Percentiles rank a stretch among this genome's conserved stretches.
Evolutionary conservation across 805 yeast species (phyloP).

Genomic region (Wickerhamomyces canadensis): DNA sequence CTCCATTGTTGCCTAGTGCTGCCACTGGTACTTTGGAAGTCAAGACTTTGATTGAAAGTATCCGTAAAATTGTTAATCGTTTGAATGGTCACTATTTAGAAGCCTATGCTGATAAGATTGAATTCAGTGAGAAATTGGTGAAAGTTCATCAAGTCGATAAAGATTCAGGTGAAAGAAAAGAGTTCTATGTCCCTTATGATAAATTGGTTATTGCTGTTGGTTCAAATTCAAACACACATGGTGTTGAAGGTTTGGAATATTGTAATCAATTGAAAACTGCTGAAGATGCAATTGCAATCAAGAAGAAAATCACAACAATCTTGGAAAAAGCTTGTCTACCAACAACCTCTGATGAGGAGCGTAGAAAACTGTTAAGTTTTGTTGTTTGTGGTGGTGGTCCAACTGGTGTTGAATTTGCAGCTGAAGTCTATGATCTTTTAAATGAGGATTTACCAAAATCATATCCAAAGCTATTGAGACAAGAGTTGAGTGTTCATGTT

Average conservation of each 20-base stretch:
- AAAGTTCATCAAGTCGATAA: constrained; percentile 46
- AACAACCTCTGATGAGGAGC: constrained; percentile 56
- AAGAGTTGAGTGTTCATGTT: constrained; percentile 59
- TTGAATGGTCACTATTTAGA: constrained; percentile 58
- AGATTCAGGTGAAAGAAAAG: constrained; percentile 31
- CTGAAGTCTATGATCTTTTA: constrained; percentile 60
- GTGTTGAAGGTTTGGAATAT: constrained; percentile 62
- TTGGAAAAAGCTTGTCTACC: constrained; percentile 63
- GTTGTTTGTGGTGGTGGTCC: constrained; percentile 76
- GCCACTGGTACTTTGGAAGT: constrained; percentile 68
- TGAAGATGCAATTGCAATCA: constrained; percentile 53
- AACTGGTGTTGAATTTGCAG: constrained; percentile 71
- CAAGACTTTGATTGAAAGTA: constrained; percentile 58
- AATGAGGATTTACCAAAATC: constrained; percentile 55
- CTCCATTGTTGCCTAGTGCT: constrained; percentile 65
- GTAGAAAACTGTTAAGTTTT: constrained; percentile 54
- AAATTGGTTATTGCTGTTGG: constrained; percentile 66
- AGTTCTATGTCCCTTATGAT: constrained; percentile 67
- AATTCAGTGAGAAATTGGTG: constrained; percentile 48
- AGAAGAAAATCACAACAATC: constrained; percentile 47
- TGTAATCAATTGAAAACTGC: constrained; percentile 61
- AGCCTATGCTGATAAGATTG: constrained; percentile 55
- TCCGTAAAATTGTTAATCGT: constrained; percentile 47
- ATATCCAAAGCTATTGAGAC: constrained; percentile 57
- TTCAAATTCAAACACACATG: constrained; percentile 62